Evolutionary conservation across 2,329 filamentous ascomycete genomes (phyloP).

Genomic region (Venturia asperata): DNA sequence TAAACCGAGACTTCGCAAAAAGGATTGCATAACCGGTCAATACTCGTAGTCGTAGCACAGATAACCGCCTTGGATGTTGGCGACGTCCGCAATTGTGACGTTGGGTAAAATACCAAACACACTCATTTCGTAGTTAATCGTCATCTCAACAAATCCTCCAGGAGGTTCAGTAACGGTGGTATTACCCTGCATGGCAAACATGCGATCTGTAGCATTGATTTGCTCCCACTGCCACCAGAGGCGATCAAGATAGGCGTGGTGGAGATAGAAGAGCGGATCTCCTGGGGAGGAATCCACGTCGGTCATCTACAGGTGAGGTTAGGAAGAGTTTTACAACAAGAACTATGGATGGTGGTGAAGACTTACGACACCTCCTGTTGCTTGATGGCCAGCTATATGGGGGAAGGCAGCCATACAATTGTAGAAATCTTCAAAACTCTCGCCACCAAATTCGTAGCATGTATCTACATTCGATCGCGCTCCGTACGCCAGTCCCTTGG

Average conservation of each 20-base stretch:
- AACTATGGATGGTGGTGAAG: neutral
- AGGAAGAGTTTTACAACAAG: neutral
- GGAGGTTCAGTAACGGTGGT: neutral
- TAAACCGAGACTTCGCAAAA: neutral
- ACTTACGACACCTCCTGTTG: constrained; percentile 6
- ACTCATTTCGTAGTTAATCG: constrained; percentile 1
- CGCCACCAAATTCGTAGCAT: neutral
- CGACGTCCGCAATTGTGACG: neutral
- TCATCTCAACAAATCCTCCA: neutral
- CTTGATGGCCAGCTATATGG: constrained; percentile 7
- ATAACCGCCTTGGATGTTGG: neutral
- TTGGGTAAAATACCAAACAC: constrained; percentile 5
- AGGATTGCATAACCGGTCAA: neutral
- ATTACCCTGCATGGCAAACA: neutral
- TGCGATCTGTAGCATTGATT: neutral
- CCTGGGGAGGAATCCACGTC: neutral
- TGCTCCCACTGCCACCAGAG: constrained; percentile 22
- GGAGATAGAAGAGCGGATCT: constrained; percentile 21
- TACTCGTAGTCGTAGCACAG: constrained; percentile 12
- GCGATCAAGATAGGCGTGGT: constrained; percentile 22
- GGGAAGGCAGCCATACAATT: neutral
- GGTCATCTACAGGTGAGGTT: constrained; percentile 2
- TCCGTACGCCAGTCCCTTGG: neutral
- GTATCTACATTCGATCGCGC: neutral
- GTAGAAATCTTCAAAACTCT: neutral